phyloP scores from a whole-genome alignment of 2,329 filamentous ascomycete species.

The Seiridium unicorne region DNA sequence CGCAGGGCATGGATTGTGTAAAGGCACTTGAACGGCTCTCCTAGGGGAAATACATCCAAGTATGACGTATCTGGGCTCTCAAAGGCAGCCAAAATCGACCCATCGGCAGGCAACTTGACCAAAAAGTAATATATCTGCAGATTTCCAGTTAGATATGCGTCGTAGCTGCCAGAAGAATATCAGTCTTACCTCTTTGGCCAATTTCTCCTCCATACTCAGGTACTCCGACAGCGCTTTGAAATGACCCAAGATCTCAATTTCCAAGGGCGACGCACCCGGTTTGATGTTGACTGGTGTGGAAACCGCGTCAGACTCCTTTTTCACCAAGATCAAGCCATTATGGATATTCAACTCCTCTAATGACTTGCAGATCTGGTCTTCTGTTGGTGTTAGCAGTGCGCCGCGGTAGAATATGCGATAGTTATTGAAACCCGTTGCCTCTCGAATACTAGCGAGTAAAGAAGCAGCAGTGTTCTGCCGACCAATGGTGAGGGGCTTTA shows the following conservation, averaged over 20 bases:
- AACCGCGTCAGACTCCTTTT: constrained; percentile 49
- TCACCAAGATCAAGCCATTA: constrained; percentile 66
- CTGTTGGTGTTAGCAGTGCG: constrained; percentile 59
- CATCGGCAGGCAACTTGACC: constrained; percentile 66
- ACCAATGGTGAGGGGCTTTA: constrained; percentile 65
- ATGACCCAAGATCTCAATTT: constrained; percentile 76
- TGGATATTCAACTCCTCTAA: constrained; percentile 67
- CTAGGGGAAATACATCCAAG: constrained; percentile 63
- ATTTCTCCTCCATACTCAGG: constrained; percentile 68
- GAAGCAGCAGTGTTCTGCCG: constrained; percentile 69
- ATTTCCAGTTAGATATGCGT: constrained; percentile 14
- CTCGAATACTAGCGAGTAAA: constrained; percentile 64
- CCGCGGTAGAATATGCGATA: constrained; percentile 73
- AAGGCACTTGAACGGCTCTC: constrained; percentile 69
- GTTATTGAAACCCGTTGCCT: constrained; percentile 72
- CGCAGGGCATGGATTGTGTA: constrained; percentile 70
- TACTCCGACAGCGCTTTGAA: constrained; percentile 83
- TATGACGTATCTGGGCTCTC: constrained; percentile 51
- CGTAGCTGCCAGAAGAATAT: neutral
- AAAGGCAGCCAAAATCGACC: constrained; percentile 59
- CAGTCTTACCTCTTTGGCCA: constrained; percentile 61
- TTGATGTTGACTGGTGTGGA: constrained; percentile 42
- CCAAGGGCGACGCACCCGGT: constrained; percentile 60
- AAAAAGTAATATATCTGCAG: constrained; percentile 68
- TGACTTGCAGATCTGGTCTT: constrained; percentile 58